phyloP scores from a whole-genome alignment of 257 asterid genomes.

The Nicotiana attenuata region DNA sequence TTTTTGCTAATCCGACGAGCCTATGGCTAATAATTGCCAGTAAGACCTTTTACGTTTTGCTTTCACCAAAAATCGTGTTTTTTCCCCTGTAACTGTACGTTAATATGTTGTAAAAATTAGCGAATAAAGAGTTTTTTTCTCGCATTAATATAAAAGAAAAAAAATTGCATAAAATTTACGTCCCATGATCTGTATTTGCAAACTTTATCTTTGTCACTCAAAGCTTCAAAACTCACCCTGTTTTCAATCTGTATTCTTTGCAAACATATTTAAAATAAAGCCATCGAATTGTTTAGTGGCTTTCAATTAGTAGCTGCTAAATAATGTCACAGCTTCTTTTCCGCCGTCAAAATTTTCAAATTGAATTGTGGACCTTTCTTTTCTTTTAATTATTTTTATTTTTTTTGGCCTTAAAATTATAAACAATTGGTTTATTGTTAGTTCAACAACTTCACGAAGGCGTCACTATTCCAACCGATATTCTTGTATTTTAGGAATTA shows the following conservation, averaged over 20 bases:
- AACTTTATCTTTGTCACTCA: neutral
- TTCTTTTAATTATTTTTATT: no score
- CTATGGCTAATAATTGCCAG: no score
- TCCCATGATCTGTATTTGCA: neutral
- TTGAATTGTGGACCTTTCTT: no score
- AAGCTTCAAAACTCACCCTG: neutral
- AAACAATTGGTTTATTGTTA: neutral
- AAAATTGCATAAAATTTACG: no score
- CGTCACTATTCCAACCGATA: neutral
- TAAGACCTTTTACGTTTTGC: no score
- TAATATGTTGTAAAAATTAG: no score
- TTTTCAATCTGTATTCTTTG: neutral
- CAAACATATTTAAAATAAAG: neutral
- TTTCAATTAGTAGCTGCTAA: neutral
- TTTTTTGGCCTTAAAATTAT: no score
- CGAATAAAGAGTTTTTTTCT: no score
- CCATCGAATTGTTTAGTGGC: neutral
- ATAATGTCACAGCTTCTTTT: neutral
- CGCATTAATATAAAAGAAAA: no score
- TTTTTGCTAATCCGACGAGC: no score
- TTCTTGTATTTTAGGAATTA: neutral
- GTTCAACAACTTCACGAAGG: neutral
- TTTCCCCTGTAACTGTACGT: no score
- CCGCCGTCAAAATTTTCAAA: neutral
- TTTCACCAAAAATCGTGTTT: no score